These are phyloP conservation scores for Miscanthus lutarioriparius DNA, from an alignment of 176 grass and related monocot species.

Conservation along the genomic window DNA sequence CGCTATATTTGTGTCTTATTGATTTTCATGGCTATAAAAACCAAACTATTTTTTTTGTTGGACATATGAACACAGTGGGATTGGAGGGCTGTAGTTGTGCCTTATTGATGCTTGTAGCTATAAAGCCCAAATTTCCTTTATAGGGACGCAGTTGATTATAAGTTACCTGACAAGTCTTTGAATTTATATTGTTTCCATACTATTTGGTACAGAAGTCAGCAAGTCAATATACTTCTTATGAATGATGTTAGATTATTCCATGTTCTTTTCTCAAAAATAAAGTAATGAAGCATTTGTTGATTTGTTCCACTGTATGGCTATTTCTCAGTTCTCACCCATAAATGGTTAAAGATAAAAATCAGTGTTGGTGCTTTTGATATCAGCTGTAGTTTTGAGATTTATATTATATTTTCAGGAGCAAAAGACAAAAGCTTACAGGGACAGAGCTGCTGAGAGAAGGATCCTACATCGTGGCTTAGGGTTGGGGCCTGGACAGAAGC, in stretches of 20 bases:
- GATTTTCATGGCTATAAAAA: neutral
- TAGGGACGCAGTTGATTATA: neutral
- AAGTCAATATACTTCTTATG: conserved; percentile 7
- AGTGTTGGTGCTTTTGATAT: conserved; percentile 26
- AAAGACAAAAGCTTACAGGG: conserved; percentile 62
- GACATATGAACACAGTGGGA: neutral
- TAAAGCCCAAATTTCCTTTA: neutral
- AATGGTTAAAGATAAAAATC: neutral
- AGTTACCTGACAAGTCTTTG: neutral
- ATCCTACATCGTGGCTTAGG: conserved; percentile 60
- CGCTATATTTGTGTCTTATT: neutral
- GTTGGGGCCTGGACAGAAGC: conserved; percentile 75
- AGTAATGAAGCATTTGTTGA: conserved; percentile 2
- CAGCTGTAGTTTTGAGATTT: conserved; percentile 14
- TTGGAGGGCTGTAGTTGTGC: neutral
- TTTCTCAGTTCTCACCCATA: neutral
- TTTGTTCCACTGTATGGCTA: neutral
- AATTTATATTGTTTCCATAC: neutral
- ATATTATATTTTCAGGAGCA: conserved; percentile 44
- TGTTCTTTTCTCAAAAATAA: conserved; percentile 3
- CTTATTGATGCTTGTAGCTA: neutral
- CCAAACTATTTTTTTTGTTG: neutral
- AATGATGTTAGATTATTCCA: neutral
- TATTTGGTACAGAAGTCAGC: neutral
- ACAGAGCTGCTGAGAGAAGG: conserved; percentile 91